Base-by-base conservation (phyloP, 768 basidiomycete species). In the Royoungia palumana region DNA sequence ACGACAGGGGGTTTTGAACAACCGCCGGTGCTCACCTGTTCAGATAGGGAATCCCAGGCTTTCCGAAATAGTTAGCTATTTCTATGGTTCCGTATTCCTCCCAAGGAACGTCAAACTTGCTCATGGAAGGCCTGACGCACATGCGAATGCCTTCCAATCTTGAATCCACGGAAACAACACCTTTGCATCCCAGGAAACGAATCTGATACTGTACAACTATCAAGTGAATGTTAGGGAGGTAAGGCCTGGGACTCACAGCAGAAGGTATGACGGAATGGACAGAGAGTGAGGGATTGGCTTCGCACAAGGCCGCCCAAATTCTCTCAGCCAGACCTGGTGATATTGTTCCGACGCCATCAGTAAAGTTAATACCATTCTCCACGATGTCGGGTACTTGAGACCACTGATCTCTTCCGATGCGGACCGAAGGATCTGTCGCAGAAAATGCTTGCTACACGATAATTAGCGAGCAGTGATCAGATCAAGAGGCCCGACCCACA, bases 331-430 rank as follows among this genome's bases (percentile, higher is more conserved):
- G 70, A 20, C 70, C 69, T 17, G 69, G 66, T 1, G 88, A 86
- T 41, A 92, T 87, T 0, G 88, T 89, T 2, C 90, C 90, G 11
- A 86, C 80, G 24, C 90, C 90, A 48, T 93, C 90, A 0, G 89
- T 91, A 60, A 82, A 83, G 20, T 75, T 51, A 74, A 75, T 21
- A 51, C 64, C 57, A 20, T 70, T 65, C 12, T 62, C 54, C 14
- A 73, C 73, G 11, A 89, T 67, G 60, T 91, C 89, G 0, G 63
- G 60, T 39, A 89, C 75, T 47, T 75, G 70, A 42, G 81, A 75
- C 82, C 89, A 90, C 56, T 92, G 74, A 37, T 72, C 53, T 2
- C 64, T 65, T 7, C 54, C 49, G 41, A 92, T 80, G 19, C 62
- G 64, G 17, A 90, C 80, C 1, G 87, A 86, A 0, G 83, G 79